phyloP scores from a whole-genome alignment of 345 rosid genomes.

The Citrus glauca region DNA sequence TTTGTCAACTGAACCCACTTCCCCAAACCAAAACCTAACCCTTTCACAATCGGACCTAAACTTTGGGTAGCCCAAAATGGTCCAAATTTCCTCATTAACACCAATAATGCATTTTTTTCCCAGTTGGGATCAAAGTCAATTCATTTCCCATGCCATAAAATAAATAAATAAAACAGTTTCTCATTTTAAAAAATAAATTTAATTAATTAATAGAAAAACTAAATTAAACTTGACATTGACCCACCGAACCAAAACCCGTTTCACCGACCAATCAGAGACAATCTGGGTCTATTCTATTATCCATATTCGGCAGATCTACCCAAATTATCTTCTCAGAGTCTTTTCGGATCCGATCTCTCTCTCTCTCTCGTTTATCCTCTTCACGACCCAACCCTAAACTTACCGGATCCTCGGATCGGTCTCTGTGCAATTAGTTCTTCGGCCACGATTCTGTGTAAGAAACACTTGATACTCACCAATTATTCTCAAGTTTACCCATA shows the following conservation, averaged over 20 bases:
- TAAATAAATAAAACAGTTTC: neutral
- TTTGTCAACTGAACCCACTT: neutral
- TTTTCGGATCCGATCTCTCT: slow-evolving; percentile 6
- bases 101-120: neutral
- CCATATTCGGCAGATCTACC: slow-evolving; percentile 37
- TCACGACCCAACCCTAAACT: slow-evolving; percentile 25
- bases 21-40: neutral
- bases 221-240: neutral
- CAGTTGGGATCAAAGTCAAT: neutral
- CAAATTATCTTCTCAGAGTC: slow-evolving; percentile 1
- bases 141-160: neutral
- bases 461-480: slow-evolving; percentile 7
- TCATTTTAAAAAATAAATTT: neutral
- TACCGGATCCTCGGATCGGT: slow-evolving; percentile 66
- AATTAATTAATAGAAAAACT: neutral
- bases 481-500: neutral
- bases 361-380: neutral
- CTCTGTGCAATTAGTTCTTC: slow-evolving; percentile 20
- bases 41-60: neutral
- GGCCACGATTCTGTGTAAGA: slow-evolving; percentile 13
- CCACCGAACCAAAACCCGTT: slow-evolving; percentile 12
- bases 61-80: neutral
- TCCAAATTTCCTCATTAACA: neutral
- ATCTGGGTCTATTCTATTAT: neutral
- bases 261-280: slow-evolving; percentile 3